Conservation (phyloP, 108 stramenopile species). For the Cyclotella sp. region DNA sequence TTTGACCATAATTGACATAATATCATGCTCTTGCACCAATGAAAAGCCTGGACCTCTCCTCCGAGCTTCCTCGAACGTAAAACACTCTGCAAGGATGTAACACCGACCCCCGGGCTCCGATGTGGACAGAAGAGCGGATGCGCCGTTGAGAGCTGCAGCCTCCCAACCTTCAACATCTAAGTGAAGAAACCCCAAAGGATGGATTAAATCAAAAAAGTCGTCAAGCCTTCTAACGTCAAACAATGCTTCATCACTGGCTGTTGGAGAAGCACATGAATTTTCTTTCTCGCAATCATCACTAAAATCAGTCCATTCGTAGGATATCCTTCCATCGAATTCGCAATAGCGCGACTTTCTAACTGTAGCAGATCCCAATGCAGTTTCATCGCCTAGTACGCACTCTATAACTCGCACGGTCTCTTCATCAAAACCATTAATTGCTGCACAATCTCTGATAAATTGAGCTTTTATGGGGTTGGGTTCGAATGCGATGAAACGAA, state of each 20-base stretch:
- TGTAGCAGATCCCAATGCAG: constrained; percentile 14
- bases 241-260: not conserved
- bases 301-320: constrained; percentile 17
- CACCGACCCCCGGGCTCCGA: constrained; percentile 1
- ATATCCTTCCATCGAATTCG: constrained; percentile 41
- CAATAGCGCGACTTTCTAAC: constrained; percentile 20
- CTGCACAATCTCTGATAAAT: constrained; percentile 33
- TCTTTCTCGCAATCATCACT: constrained; percentile 6
- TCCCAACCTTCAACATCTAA: constrained; percentile 55
- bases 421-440: constrained; percentile 31
- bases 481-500: constrained; percentile 45
- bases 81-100: constrained; percentile 44
- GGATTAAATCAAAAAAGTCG: constrained; percentile 35
- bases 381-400: constrained; percentile 45
- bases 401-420: constrained; percentile 26
- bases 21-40: constrained; percentile 35
- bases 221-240: constrained; percentile 33
- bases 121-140: constrained; percentile 18
- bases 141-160: constrained; percentile 32
- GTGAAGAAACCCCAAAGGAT: constrained; percentile 44
- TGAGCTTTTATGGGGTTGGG: constrained; percentile 30
- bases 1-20: constrained; percentile 26
- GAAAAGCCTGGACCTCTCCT: constrained; percentile 37
- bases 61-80: constrained; percentile 9
- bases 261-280: not conserved